Conservation (phyloP, 2,329 filamentous ascomycete species). For the Periconia macrospinosa region DNA sequence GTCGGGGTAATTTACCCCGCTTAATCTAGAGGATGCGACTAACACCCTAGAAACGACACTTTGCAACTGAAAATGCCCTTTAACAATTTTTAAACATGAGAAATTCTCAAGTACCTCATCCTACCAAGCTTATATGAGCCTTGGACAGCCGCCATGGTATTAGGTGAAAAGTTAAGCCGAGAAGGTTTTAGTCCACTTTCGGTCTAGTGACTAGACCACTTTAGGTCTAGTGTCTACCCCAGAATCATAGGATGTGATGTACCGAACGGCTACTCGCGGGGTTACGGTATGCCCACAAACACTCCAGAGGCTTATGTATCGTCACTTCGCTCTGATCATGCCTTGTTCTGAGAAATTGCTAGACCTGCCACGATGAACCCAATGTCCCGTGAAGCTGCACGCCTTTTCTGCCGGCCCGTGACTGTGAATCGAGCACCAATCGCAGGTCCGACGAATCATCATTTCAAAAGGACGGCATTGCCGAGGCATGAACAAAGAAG, state of each 20-base stretch:
- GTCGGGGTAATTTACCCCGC: too few species aligned
- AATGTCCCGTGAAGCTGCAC: constrained; percentile 33
- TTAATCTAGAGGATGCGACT: too few species aligned
- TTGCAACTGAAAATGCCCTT: background rate
- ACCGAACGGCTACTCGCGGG: constrained; percentile 11
- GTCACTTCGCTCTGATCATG: constrained; percentile 17
- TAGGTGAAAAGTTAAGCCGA: background rate
- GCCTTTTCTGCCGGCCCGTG: constrained; percentile 27
- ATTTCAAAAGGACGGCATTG: constrained; percentile 10
- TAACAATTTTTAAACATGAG: background rate
- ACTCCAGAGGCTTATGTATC: constrained; percentile 8
- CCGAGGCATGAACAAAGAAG: constrained; percentile 28
- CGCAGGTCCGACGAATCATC: constrained; percentile 4
- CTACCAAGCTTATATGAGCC: background rate
- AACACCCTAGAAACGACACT: too few species aligned
- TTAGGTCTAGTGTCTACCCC: constrained; percentile 7
- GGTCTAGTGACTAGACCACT: constrained; percentile 2
- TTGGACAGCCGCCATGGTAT: background rate
- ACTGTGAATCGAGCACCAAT: constrained; percentile 24
- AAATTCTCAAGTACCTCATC: background rate
- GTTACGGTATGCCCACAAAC: constrained; percentile 5
- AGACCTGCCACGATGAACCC: constrained; percentile 33
- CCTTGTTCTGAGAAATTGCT: constrained; percentile 17
- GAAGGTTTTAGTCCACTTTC: background rate
- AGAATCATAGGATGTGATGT: too few species aligned